Base-by-base conservation (phyloP, 768 basidiomycete genomes). In the Udeniomyces megalosporus region DNA sequence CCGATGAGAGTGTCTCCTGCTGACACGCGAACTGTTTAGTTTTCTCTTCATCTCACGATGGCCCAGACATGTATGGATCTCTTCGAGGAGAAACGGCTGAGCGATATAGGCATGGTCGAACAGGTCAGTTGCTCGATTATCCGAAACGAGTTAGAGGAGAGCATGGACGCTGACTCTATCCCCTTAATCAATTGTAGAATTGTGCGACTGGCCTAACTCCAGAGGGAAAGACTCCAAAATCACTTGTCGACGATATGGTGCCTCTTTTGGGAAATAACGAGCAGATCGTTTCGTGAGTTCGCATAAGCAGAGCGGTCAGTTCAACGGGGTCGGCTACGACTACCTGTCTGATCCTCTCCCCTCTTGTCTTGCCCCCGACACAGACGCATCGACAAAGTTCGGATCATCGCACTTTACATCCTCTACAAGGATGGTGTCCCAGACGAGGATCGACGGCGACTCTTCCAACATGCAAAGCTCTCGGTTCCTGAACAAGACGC, bases 241-340 rank as follows among this genome's bases (percentile, higher is more conserved):
- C 81, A 0, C 75, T 99, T 3, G 91, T 99, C 1, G 95, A 97
- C 71, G 92, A 99, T 72, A 97, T 99, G 95, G 92, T 99, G 0
- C 93, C 95, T 0, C 75, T 99, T 32, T 78, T 99, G 28, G 93
- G 63, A 15, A 51, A 56, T 44, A 53, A 92, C 70, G 84, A 86
- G 71, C 80, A 83, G 58, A 84, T 86, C 20, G 82, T 96, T 61
- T 79, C 83, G 92, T 90, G 73, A 70, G 81, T 72, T 7, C 44
- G 38, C n/a, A 50, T 50, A 50, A 10, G n/a, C n/a, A n/a, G n/a
- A n/a, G n/a, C n/a, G n/a, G 1, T 48, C 26, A 32, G 10, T 34
- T 20, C 32, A 47, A n/a, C 24, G 7, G 15, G n/a, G 20, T n/a
- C 22, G 2, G 17, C 53, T 35, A 14, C 20, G 10, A n/a, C 20